These are phyloP conservation scores for Camelina sativa DNA, from an alignment of 345 rosid genomes.

Conservation along the genomic window DNA sequence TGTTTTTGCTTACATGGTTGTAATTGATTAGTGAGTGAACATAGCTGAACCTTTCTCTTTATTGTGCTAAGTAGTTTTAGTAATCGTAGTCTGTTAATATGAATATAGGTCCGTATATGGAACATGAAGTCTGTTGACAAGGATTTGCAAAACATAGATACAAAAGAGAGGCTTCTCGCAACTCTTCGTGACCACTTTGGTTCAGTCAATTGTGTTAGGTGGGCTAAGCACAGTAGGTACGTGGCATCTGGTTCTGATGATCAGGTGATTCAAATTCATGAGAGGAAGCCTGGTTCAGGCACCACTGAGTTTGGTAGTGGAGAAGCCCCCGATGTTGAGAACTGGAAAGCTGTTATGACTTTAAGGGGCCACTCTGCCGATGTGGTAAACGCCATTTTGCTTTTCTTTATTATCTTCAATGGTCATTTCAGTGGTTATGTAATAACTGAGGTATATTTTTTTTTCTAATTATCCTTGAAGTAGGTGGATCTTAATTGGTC, in stretches of 20 bases:
- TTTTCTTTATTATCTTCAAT: background rate
- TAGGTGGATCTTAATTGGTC: slow-evolving; percentile 99
- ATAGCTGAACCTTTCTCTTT: slow-evolving; percentile 1
- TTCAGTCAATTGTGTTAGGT: slow-evolving; percentile 98
- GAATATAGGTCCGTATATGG: slow-evolving; percentile 90
- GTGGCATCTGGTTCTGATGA: slow-evolving; percentile 98
- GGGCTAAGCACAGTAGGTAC: slow-evolving; percentile 94
- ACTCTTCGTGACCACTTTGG: slow-evolving; percentile 98
- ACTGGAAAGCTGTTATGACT: slow-evolving; percentile 98
- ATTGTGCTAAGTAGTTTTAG: background rate
- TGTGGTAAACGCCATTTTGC: slow-evolving; percentile 67
- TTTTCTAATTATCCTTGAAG: slow-evolving; percentile 62
- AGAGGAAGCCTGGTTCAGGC: slow-evolving; percentile 97
- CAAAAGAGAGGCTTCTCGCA: slow-evolving; percentile 83
- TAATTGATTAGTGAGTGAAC: slow-evolving; percentile 4
- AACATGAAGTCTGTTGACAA: slow-evolving; percentile 80
- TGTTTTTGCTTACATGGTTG: slow-evolving; percentile 27
- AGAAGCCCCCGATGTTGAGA: slow-evolving; percentile 96
- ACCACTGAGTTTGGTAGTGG: slow-evolving; percentile 98
- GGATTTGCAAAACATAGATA: slow-evolving; percentile 61
- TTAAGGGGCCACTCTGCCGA: slow-evolving; percentile 98
- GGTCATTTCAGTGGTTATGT: slow-evolving; percentile 25
- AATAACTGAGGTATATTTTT: slow-evolving; percentile 55
- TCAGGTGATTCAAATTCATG: slow-evolving; percentile 89
- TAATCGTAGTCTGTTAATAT: background rate